phyloP scores from a whole-genome alignment of 331 rosid species.

The Prunus yedoensis region DNA sequence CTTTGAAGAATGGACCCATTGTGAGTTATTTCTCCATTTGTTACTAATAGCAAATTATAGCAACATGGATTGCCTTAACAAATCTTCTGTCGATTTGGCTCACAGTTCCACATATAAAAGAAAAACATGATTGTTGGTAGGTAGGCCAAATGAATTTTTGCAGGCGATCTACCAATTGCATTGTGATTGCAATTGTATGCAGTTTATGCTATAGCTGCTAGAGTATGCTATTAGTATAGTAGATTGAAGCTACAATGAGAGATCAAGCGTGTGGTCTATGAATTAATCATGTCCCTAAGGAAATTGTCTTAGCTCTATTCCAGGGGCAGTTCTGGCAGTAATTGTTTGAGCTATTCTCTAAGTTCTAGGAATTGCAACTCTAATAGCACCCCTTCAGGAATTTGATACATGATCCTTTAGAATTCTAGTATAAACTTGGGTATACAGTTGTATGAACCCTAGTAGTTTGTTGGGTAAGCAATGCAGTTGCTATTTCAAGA shows the following conservation, averaged over 20 bases:
- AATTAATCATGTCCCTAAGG: background rate
- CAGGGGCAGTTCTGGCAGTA: background rate
- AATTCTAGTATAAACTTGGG: background rate
- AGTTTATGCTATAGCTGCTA: background rate
- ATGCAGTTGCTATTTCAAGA: background rate
- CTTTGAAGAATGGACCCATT: slow-evolving; percentile 89
- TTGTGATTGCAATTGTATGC: background rate
- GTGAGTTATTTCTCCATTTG: slow-evolving; percentile 50
- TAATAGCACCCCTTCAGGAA: background rate
- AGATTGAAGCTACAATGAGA: background rate
- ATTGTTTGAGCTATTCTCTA: background rate
- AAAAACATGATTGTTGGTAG: background rate
- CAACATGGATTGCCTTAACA: background rate
- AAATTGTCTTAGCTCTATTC: background rate
- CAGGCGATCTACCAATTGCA: background rate
- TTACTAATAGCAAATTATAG: background rate
- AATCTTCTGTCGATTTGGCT: background rate
- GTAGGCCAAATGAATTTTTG: background rate
- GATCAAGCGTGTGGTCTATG: background rate
- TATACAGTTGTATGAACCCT: background rate
- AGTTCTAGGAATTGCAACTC: background rate
- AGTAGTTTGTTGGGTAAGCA: background rate
- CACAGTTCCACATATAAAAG: background rate
- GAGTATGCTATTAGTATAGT: background rate
- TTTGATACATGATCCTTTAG: background rate